Percentiles rank a stretch among this genome's conserved stretches.
phyloP scores from a whole-genome alignment of 164 flowering plant species.

The Liquidambar formosana region DNA sequence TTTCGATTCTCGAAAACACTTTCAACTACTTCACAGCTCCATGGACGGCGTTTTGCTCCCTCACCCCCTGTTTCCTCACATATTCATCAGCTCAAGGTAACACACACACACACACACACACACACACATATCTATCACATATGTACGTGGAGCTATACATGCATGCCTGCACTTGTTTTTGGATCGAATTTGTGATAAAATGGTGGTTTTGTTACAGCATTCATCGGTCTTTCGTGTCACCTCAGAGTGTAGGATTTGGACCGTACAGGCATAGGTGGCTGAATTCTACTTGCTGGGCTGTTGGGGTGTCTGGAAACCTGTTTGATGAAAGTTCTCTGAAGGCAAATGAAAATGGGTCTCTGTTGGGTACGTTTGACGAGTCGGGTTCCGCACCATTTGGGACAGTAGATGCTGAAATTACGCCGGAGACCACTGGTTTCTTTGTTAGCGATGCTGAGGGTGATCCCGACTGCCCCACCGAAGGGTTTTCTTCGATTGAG shows the following conservation, averaged over 20 bases:
- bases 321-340: constrained; percentile 42
- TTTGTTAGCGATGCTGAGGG: constrained; percentile 92
- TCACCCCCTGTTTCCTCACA: constrained; percentile 14
- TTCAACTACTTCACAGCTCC: neutral
- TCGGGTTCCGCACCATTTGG: constrained; percentile 39
- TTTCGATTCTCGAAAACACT: too few species aligned
- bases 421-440: constrained; percentile 72
- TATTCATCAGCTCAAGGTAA: constrained; percentile 19
- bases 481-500: constrained; percentile 74
- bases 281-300: constrained; percentile 29
- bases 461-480: constrained; percentile 86
- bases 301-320: constrained; percentile 29
- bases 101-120: too few species aligned
- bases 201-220: constrained; percentile 21
- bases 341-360: constrained; percentile 46
- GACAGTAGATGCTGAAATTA: constrained; percentile 70
- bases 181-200: too few species aligned
- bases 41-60: constrained; percentile 25
- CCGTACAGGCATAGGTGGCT: constrained; percentile 18
- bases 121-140: too few species aligned
- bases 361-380: constrained; percentile 32
- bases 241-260: constrained; percentile 14
- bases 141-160: too few species aligned
- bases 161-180: too few species aligned
- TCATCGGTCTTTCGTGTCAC: constrained; percentile 18